Base-by-base conservation (phyloP, 768 basidiomycete genomes). In the Boletus subcaerulescens region DNA sequence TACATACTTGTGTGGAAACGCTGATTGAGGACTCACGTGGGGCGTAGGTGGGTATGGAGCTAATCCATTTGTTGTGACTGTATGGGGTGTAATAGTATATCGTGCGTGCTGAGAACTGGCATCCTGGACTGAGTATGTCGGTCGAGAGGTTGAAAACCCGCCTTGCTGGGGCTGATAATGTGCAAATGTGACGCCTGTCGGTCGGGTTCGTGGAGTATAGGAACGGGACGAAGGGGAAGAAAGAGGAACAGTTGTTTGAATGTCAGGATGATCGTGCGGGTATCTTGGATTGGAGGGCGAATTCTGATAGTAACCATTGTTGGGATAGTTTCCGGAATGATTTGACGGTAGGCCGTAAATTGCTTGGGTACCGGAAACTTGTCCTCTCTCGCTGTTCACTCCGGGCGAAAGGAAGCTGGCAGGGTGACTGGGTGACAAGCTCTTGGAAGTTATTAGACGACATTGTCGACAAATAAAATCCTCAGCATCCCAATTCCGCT, bases 401-500 rank as follows among this genome's bases (percentile, higher is more conserved):
- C 55, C 57, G 17, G 29, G 54, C 5, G 59, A 45, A 45, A 40
- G 55, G 42, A 58, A 26, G 22, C 33, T 26, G 10, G 58, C 20
- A 41, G 57, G 33, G 24, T 46, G 44, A 35, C 40, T 52, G 32
- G 57, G 24, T 9, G 61, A 57, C 15, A 53, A 53, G 24, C 33
- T 46, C 50, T 48, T 61, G 18, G 57, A 53, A 20, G 48, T 52
- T 45, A 50, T 51, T 20, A 56, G 42, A 43, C 63, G 79, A 69
- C 91, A 93, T 33, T 74, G 74, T 44, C 73, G 74, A 68, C 91
- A 94, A 56, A 84, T 69, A 66, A 97, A 97, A 40, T 93, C 89
- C 50, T 89, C 90, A n/a, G 74, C 65, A 48, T 90, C 83, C 94
- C 94, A 97, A 61, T 94, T 84, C 18, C 93, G 83, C 59, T 76